Conservation (phyloP, 352 stramenopile species). For the Phytopythium montanum region DNA sequence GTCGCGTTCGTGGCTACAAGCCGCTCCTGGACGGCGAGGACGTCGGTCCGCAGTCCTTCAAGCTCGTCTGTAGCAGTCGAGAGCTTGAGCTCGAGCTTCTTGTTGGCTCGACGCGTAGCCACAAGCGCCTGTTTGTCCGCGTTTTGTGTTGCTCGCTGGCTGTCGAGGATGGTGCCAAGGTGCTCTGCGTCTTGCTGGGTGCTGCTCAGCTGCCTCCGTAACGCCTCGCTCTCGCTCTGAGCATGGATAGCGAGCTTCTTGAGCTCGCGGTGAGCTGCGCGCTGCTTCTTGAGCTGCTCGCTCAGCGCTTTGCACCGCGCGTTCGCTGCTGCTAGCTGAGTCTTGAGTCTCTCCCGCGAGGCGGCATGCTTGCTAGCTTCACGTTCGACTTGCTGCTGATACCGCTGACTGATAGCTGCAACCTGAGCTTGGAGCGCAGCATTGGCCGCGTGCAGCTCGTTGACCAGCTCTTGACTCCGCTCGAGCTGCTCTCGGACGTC, state of each 20-base stretch:
- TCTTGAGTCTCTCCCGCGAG: slow-evolving; percentile 23
- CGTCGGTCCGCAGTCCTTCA: slow-evolving; percentile 21
- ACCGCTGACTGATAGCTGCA: not conserved
- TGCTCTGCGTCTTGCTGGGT: slow-evolving; percentile 37
- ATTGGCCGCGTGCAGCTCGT: slow-evolving; percentile 5
- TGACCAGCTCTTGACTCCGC: slow-evolving; percentile 5
- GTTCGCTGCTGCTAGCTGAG: slow-evolving; percentile 21
- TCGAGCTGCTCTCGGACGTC: slow-evolving; percentile 13
- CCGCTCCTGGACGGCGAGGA: slow-evolving; percentile 26
- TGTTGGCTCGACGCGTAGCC: slow-evolving; percentile 20
- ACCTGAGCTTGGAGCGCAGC: slow-evolving; percentile 23
- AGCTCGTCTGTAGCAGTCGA: slow-evolving; percentile 9
- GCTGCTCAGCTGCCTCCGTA: slow-evolving; percentile 33
- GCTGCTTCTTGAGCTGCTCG: slow-evolving; percentile 38
- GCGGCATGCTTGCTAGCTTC: slow-evolving; percentile 25
- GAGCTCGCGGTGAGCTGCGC: slow-evolving; percentile 17
- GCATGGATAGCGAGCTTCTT: slow-evolving; percentile 37
- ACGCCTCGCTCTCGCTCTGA: slow-evolving; percentile 27
- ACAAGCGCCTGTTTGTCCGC: slow-evolving; percentile 20
- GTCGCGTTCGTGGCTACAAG: slow-evolving; percentile 31
- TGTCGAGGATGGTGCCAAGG: slow-evolving; percentile 38
- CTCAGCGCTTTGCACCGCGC: slow-evolving; percentile 18
- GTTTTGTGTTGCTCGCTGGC: slow-evolving; percentile 25
- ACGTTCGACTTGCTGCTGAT: not conserved
- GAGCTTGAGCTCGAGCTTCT: slow-evolving; percentile 13